Evolutionary conservation across 192 early-diverging fungal species (phyloP).

Genomic region (Glomus cerebriforme): DNA sequence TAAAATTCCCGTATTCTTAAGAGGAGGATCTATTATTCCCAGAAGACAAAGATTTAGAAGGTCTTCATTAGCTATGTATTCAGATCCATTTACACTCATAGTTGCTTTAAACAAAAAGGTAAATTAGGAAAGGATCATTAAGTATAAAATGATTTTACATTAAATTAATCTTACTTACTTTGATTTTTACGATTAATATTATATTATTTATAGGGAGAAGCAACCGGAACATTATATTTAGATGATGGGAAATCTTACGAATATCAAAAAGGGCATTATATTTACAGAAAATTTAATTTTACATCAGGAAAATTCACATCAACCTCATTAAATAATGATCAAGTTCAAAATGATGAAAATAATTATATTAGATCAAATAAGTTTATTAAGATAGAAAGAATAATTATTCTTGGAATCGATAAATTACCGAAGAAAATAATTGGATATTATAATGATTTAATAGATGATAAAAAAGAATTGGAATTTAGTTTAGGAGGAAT

Average conservation of each 20-base stretch:
- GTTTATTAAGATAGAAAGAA: constrained; percentile 48
- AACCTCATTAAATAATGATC: neutral
- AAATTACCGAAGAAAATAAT: constrained; percentile 20
- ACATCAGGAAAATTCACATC: constrained; percentile 37
- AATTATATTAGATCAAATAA: constrained; percentile 15
- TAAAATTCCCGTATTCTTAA: constrained; percentile 82
- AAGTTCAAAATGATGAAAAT: constrained; percentile 20
- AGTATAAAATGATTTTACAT: too few species aligned
- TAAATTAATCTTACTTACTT: too few species aligned
- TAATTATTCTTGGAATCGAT: constrained; percentile 58
- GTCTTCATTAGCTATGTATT: constrained; percentile 73
- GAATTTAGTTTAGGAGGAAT: constrained; percentile 2
- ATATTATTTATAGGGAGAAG: constrained; percentile 49
- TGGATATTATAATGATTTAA: neutral
- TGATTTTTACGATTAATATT: too few species aligned
- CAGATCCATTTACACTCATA: constrained; percentile 91
- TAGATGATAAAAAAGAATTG: neutral
- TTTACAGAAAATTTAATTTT: constrained; percentile 59
- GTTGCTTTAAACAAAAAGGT: constrained; percentile 73
- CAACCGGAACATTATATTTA: constrained; percentile 79
- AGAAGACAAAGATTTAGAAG: constrained; percentile 83
- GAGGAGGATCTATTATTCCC: constrained; percentile 90
- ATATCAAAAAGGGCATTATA: constrained; percentile 69
- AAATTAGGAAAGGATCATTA: neutral
- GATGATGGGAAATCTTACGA: constrained; percentile 90